A percentile compares a stretch with the other conserved stretches of the same genome.
phyloP scores from a whole-genome alignment of 768 basidiomycete genomes.

The Tremella yokohamensis region DNA sequence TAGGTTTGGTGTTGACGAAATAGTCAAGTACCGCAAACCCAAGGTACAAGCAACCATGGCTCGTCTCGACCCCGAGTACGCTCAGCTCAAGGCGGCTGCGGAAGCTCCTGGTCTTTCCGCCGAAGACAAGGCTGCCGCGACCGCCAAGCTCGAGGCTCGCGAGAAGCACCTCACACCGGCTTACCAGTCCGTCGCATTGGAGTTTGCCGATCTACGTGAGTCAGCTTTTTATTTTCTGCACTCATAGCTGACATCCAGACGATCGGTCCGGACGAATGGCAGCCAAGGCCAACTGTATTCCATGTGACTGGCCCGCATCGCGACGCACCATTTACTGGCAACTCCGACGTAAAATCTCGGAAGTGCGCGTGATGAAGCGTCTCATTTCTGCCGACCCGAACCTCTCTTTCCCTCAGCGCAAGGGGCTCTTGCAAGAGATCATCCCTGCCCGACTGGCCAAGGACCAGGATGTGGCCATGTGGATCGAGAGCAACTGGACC shows the following conservation, averaged over 20 bases:
- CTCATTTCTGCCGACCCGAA: constrained; percentile 71
- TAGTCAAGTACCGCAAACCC: constrained; percentile 70
- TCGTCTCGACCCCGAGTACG: constrained; percentile 80
- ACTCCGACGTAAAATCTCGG: constrained; percentile 57
- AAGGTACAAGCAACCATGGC: constrained; percentile 89
- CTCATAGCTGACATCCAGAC: constrained; percentile 12
- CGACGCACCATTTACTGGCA: constrained; percentile 93
- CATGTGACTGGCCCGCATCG: constrained; percentile 80
- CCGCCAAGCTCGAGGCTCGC: constrained; percentile 66
- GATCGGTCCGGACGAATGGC: constrained; percentile 95
- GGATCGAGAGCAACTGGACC: constrained; percentile 35
- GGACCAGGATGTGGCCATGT: constrained; percentile 37
- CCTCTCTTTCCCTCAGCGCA: constrained; percentile 64
- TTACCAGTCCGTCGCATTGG: constrained; percentile 87
- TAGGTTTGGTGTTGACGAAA: background rate
- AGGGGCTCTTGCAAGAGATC: constrained; percentile 63
- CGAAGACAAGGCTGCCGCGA: constrained; percentile 70
- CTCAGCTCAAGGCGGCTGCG: constrained; percentile 72
- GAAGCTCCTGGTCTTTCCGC: constrained; percentile 68
- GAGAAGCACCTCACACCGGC: constrained; percentile 79
- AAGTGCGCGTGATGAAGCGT: constrained; percentile 53
- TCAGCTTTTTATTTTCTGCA: background rate
- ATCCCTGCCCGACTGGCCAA: constrained; percentile 48
- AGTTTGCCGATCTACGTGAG: constrained; percentile 95
- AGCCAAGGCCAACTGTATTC: constrained; percentile 89